Percentiles rank a stretch among this genome's conserved stretches.
Conservation (phyloP, 2,329 filamentous ascomycete genomes). For the Tolypocladium nubicola region DNA sequence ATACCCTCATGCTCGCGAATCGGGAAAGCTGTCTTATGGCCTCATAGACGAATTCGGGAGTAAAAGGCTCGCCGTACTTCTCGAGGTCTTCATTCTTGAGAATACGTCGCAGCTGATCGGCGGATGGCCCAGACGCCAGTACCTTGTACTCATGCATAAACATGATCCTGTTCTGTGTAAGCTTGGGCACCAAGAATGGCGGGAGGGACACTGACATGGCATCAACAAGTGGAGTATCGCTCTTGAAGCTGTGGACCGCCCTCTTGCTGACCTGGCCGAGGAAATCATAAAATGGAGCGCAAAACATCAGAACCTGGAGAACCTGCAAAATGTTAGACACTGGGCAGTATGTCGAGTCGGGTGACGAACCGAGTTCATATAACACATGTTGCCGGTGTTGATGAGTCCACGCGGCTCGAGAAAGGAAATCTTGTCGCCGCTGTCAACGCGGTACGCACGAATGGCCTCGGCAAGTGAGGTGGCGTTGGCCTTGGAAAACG, state of each 20-base stretch:
- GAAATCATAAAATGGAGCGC: constrained; percentile 89
- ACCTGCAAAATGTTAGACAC: constrained; percentile 42
- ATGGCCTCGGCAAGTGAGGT: constrained; percentile 69
- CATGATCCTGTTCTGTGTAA: constrained; percentile 57
- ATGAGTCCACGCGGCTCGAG: constrained; percentile 87
- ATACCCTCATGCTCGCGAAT: constrained; percentile 84
- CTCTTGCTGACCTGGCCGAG: constrained; percentile 77
- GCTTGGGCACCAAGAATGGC: neutral
- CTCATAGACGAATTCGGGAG: constrained; percentile 90
- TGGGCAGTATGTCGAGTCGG: neutral
- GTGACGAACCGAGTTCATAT: constrained; percentile 93
- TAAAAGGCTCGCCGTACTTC: constrained; percentile 83
- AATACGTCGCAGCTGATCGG: constrained; percentile 61
- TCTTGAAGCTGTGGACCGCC: constrained; percentile 86
- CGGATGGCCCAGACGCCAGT: constrained; percentile 66
- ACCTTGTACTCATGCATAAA: constrained; percentile 89
- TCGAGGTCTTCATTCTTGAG: constrained; percentile 79
- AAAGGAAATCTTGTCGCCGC: constrained; percentile 61
- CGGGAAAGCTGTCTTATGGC: constrained; percentile 77
- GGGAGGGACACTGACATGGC: constrained; percentile 53
- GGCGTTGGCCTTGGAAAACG: constrained; percentile 33
- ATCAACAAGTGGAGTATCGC: constrained; percentile 85
- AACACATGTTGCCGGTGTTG: constrained; percentile 98
- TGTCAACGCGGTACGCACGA: constrained; percentile 57
- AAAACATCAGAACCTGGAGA: constrained; percentile 90